Evolutionary conservation across 1,284 basidiomycete species (phyloP), one percentile per base, ranked within the genome.

Genomic region (Athelia sp.): DNA sequence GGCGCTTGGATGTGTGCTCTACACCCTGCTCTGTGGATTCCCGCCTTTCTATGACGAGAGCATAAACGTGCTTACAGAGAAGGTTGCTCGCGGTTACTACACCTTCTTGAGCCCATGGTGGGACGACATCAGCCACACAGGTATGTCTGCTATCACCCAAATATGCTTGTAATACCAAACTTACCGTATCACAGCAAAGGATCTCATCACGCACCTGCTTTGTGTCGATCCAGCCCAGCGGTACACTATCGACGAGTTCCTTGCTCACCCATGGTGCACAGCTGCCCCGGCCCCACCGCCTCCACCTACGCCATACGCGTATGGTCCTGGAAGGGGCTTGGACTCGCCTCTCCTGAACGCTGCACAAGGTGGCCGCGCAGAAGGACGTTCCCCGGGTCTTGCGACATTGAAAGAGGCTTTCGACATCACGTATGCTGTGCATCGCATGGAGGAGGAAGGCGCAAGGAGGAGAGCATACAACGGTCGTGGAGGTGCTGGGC

Each of bases 81-180:
- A 99, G 71, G 97, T 99, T 17, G 97, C 97, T 1, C 79, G 90
- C 54, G 97, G 97, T 6, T 90, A 98, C 67, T 99, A 98, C 69
- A 98, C 97, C 0, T 99, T 99, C 76, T 72, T 99, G 46, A 95
- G 91, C 61, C 97, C 97, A 1, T 99, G 98, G 93, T 99, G 97
- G 97, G 97, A 99, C 63, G 90, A 97, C 59, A 94, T 99, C 57
- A 93, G 87, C 56, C 67, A 76, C 46, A 82, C 82, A 50, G 87
- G 90, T 92, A 57, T 50, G 75, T 68, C 4, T 26, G 42, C 13
- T 10, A 4, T 54, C 36, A 14, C 26, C 45, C 44, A 32, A 47
- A 31, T 31, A 43, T 29, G 48, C 56, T 57, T 46, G 60, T 53
- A 45, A 26, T 17, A n/a, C 9, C 36, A n/a, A 8, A n/a, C 19